These are phyloP conservation scores for Aspergillus quadricinctus DNA, from an alignment of 2,329 filamentous ascomycete genomes.

Conservation along the genomic window DNA sequence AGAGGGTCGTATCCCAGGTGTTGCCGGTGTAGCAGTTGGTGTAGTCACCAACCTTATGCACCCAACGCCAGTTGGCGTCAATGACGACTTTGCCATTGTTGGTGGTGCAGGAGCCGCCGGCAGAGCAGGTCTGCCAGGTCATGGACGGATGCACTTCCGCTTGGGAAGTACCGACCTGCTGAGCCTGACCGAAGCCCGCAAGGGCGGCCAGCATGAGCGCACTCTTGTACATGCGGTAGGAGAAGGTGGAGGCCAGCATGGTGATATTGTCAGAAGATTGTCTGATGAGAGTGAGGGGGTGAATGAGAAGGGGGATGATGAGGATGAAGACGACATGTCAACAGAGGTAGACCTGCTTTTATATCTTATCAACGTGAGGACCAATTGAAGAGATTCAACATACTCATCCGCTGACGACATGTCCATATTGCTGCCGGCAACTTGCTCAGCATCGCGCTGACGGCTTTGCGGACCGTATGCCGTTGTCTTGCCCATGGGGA, in stretches of 20 bases:
- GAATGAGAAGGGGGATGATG: background rate
- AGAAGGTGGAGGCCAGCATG: slow-evolving; percentile 6
- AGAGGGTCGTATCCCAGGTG: slow-evolving; percentile 46
- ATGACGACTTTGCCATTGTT: slow-evolving; percentile 49
- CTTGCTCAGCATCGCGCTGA: background rate
- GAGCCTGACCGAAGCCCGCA: slow-evolving; percentile 12
- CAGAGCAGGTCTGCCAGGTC: slow-evolving; percentile 49
- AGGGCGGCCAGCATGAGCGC: slow-evolving; percentile 13
- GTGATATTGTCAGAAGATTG: background rate
- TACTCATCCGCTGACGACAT: too few species aligned
- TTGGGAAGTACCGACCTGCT: slow-evolving; percentile 19
- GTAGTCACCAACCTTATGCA: slow-evolving; percentile 46
- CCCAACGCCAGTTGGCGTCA: slow-evolving; percentile 57
- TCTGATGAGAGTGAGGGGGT: too few species aligned
- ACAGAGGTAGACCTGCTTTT: background rate
- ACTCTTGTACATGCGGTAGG: slow-evolving; percentile 12
- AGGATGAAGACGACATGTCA: background rate
- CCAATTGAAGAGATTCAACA: background rate
- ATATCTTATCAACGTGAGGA: background rate
- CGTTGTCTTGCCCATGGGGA: background rate
- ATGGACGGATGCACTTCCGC: slow-evolving; percentile 45
- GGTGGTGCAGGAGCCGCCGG: slow-evolving; percentile 47
- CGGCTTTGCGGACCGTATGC: slow-evolving; percentile 15
- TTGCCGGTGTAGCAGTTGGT: slow-evolving; percentile 58
- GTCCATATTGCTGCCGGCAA: too few species aligned